Evolutionary conservation across 2,329 filamentous ascomycete genomes (phyloP).

Genomic region (Trichoderma sp.): DNA sequence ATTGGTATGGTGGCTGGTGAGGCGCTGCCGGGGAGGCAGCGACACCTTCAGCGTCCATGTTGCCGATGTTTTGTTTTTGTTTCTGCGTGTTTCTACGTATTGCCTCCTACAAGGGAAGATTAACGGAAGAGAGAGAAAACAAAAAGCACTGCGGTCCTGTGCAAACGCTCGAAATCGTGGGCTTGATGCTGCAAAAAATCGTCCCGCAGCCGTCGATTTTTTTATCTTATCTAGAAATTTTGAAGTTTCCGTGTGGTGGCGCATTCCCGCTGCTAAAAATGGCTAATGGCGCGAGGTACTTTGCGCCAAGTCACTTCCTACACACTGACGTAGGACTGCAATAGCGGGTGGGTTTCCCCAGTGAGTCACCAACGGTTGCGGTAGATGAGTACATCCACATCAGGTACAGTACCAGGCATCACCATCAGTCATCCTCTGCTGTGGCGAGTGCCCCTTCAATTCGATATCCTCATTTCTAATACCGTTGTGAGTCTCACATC

Average conservation of each 20-base stretch:
- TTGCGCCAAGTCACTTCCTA: not conserved
- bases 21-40: conserved; percentile 39
- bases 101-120: not conserved
- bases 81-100: not conserved
- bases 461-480: not conserved
- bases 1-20: conserved; percentile 45
- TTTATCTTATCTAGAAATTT: conserved; percentile 22
- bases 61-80: not conserved
- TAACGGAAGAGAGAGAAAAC: not conserved
- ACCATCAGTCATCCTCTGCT: not conserved
- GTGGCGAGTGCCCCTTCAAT: not conserved
- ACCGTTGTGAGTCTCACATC: not conserved
- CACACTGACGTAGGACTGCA: not conserved
- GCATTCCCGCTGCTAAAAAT: conserved; percentile 11
- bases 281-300: not conserved
- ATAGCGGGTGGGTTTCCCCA: not conserved
- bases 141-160: not conserved
- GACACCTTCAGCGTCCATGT: conserved; percentile 18
- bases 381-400: not conserved
- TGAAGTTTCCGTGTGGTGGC: conserved; percentile 15
- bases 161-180: not conserved
- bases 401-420: not conserved
- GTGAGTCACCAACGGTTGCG: not conserved
- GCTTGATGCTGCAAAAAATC: not conserved
- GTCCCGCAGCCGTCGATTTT: conserved; percentile 2